phyloP scores from a whole-genome alignment of 441 rosid genomes.

The Cnidoscolus chayamansa region DNA sequence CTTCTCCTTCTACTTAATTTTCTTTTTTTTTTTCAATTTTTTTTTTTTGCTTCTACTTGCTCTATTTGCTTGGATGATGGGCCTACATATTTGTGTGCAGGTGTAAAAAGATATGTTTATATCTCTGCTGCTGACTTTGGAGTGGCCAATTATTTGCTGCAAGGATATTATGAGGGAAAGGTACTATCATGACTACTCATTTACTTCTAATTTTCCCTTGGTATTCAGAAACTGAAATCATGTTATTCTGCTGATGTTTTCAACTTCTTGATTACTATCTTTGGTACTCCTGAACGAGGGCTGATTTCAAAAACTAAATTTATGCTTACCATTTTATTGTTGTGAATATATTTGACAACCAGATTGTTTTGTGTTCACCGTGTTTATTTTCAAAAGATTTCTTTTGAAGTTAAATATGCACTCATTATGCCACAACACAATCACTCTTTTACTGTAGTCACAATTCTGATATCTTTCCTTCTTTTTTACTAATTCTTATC shows the following conservation, averaged over 20 bases:
- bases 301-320: not conserved
- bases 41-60: not conserved
- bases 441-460: not conserved
- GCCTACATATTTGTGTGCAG: conserved; percentile 30
- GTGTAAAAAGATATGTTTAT: conserved; percentile 77
- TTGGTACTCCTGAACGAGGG: not conserved
- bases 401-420: not conserved
- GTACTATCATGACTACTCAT: conserved; percentile 29
- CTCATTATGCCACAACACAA: conserved; percentile 9
- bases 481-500: not conserved
- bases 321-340: not conserved
- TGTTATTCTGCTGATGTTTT: not conserved
- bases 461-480: not conserved
- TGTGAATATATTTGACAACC: not conserved
- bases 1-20: no score
- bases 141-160: conserved; percentile 57
- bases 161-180: conserved; percentile 90
- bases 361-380: not conserved
- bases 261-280: not conserved
- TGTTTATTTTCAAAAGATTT: not conserved
- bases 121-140: conserved; percentile 90
- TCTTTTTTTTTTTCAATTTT: not conserved
- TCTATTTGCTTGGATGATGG: conserved; percentile 6
- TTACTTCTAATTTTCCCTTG: conserved; percentile 2
- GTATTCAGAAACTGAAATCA: not conserved